phyloP scores from a whole-genome alignment of 2,329 filamentous ascomycete genomes.

The Hyphodiscus sp. region DNA sequence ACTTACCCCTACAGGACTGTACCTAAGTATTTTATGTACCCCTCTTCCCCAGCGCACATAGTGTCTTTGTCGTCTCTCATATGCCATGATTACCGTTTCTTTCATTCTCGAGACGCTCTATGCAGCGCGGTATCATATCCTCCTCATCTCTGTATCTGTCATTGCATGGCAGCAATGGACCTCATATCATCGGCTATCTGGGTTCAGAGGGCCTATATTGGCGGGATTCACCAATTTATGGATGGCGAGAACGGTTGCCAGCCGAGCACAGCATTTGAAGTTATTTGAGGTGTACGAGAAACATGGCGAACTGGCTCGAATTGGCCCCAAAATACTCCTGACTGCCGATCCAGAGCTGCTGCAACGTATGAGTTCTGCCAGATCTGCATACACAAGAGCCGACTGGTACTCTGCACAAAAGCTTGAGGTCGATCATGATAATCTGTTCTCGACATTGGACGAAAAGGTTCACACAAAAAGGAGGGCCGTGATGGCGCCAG shows the following conservation, averaged over 20 bases:
- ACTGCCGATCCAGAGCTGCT: conserved; percentile 35
- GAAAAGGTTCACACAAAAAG: conserved; percentile 37
- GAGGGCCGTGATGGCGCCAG: conserved; percentile 42
- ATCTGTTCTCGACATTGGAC: conserved; percentile 21
- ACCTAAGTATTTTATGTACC: neutral
- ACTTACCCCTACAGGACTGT: no score
- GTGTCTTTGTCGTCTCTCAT: no score
- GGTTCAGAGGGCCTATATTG: conserved; percentile 10
- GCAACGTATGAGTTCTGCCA: conserved; percentile 32
- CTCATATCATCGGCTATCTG: neutral
- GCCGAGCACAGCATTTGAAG: conserved; percentile 28
- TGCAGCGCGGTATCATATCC: neutral
- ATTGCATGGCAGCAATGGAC: neutral
- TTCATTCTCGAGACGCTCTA: neutral
- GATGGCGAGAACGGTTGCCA: conserved; percentile 20
- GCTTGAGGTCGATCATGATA: neutral
- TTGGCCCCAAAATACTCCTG: conserved; percentile 36
- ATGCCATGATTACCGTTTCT: neutral
- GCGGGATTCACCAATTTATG: conserved; percentile 37
- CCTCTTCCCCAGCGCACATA: no score
- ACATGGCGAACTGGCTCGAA: conserved; percentile 31
- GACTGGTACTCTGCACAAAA: conserved; percentile 38
- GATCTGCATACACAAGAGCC: conserved; percentile 33
- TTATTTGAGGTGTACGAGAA: conserved; percentile 32
- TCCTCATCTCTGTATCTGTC: neutral